Evolutionary conservation across 2,329 filamentous ascomycete genomes (phyloP).

Genomic region (Dactylellina drechsleri): DNA sequence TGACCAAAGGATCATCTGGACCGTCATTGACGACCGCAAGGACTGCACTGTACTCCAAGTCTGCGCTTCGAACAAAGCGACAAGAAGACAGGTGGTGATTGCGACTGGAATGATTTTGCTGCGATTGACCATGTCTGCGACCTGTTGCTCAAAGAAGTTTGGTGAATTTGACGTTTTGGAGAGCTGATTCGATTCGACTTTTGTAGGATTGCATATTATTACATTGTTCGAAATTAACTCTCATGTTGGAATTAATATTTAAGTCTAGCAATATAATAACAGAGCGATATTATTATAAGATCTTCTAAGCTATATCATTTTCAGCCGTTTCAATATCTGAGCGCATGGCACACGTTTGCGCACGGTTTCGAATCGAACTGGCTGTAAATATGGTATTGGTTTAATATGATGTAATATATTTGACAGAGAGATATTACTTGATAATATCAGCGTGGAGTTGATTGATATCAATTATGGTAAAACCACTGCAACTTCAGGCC

Average conservation of each 20-base stretch:
- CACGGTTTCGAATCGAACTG: too few relatives aligned
- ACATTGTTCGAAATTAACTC: background rate
- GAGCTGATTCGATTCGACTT: background rate
- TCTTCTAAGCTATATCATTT: too few relatives aligned
- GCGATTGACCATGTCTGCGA: conserved; percentile 40
- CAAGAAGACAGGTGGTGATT: conserved; percentile 51
- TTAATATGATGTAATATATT: too few relatives aligned
- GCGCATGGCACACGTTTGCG: too few relatives aligned
- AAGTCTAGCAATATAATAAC: too few relatives aligned
- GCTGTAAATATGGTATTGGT: too few relatives aligned
- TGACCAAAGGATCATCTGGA: conserved; percentile 49
- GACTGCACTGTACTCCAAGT: conserved; percentile 48
- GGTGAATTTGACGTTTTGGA: conserved; percentile 10
- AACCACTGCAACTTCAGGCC: too few relatives aligned
- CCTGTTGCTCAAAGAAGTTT: conserved; percentile 40
- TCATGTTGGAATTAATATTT: background rate
- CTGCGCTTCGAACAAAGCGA: conserved; percentile 41
- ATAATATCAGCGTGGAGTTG: too few relatives aligned
- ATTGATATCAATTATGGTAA: too few relatives aligned
- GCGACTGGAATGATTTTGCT: conserved; percentile 49
- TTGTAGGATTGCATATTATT: too few relatives aligned
- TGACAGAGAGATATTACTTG: too few relatives aligned
- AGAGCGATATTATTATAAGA: background rate
- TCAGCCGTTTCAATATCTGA: too few relatives aligned
- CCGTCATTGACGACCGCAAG: conserved; percentile 42